Conservation (phyloP, 306 rosid species). For the Lathyrus aphaca region DNA sequence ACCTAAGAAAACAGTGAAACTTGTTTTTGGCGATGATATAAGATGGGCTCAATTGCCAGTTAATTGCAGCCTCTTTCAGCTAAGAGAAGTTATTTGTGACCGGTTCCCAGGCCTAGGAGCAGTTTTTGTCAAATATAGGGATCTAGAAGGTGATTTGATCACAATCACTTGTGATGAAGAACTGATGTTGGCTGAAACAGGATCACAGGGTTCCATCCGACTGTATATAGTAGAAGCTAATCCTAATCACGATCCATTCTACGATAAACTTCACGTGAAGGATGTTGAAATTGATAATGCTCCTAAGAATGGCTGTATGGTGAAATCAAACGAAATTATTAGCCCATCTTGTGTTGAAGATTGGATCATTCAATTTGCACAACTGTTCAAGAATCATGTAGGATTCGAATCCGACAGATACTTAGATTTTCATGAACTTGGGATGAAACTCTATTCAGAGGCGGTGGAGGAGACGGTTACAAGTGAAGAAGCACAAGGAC, state of each 20-base stretch:
- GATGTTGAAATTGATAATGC: conserved; percentile 33
- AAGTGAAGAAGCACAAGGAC: conserved; percentile 82
- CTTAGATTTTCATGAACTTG: conserved; percentile 82
- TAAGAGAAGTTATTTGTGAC: conserved; percentile 64
- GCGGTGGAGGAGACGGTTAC: conserved; percentile 92
- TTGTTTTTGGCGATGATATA: conserved; percentile 89
- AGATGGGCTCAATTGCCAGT: conserved; percentile 74
- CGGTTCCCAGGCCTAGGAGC: conserved; percentile 72
- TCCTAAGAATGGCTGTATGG: conserved; percentile 47
- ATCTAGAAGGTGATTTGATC: conserved; percentile 87
- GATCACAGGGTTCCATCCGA: conserved; percentile 63
- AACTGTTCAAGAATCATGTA: conserved; percentile 71
- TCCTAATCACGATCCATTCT: conserved; percentile 70
- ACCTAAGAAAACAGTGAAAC: conserved; percentile 65
- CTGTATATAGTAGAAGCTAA: conserved; percentile 66
- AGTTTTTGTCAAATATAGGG: conserved; percentile 81
- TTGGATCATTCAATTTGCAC: conserved; percentile 83
- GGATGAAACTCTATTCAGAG: conserved; percentile 88
- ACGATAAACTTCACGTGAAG: conserved; percentile 48
- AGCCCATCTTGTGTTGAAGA: conserved; percentile 78
- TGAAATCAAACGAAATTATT: conserved; percentile 51
- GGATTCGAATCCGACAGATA: conserved; percentile 80
- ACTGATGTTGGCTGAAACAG: conserved; percentile 78
- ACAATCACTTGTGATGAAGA: conserved; percentile 85
- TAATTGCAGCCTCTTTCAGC: conserved; percentile 72